Evolutionary conservation across 2,329 filamentous ascomycete genomes (phyloP).

Genomic region (Colletotrichum sp.): DNA sequence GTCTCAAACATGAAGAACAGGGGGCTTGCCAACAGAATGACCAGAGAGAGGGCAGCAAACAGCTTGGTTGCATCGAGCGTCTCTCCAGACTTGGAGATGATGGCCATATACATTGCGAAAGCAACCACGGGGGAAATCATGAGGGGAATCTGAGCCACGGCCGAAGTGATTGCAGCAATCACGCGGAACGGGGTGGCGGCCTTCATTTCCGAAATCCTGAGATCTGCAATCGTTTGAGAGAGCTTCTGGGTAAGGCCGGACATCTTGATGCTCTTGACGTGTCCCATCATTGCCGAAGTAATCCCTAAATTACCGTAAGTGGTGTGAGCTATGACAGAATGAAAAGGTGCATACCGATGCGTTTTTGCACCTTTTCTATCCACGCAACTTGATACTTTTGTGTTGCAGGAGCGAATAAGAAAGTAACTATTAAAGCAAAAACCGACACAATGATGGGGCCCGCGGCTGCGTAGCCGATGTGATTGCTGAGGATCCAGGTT

Average conservation of each 20-base stretch:
- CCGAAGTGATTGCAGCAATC: constrained; percentile 37
- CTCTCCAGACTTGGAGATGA: not conserved
- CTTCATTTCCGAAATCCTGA: constrained; percentile 26
- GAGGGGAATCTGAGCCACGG: constrained; percentile 33
- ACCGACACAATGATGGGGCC: constrained; percentile 37
- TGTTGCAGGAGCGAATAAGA: constrained; percentile 30
- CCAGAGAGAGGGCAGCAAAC: constrained; percentile 25
- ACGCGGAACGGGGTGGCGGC: constrained; percentile 32
- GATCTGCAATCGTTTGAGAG: constrained; percentile 24
- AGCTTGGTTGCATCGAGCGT: constrained; percentile 14
- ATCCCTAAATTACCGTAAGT: constrained; percentile 28
- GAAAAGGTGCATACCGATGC: constrained; percentile 42
- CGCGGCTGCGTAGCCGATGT: constrained; percentile 37
- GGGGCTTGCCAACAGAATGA: constrained; percentile 26
- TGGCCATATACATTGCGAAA: constrained; percentile 9
- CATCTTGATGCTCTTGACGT: constrained; percentile 58
- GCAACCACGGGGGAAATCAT: constrained; percentile 22
- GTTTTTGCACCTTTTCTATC: constrained; percentile 53
- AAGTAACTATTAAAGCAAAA: constrained; percentile 28
- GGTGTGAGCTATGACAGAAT: no score
- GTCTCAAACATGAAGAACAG: constrained; percentile 43
- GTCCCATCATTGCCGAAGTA: constrained; percentile 50
- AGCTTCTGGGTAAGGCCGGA: constrained; percentile 49
- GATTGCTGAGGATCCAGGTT: constrained; percentile 35
- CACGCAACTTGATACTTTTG: constrained; percentile 39